A percentile compares a stretch with the other conserved stretches of the same genome.
Evolutionary conservation across 164 flowering plant species (phyloP).

Genomic region (Stephania japonica): DNA sequence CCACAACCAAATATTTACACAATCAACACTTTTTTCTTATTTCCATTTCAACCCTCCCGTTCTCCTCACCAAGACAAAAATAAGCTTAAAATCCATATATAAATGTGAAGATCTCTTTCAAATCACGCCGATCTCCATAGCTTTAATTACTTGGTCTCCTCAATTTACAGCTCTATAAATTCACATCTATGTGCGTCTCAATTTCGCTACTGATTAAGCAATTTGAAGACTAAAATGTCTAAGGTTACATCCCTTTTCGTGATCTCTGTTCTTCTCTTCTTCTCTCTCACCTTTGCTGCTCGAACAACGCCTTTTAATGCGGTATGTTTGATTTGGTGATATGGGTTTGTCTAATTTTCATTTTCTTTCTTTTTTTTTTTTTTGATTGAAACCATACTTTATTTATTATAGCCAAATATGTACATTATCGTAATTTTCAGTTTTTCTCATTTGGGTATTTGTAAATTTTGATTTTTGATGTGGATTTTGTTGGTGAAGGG

Average conservation of each 20-base stretch:
- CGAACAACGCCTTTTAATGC: conserved; percentile 17
- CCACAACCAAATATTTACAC: too few relatives aligned
- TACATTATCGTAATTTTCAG: too few relatives aligned
- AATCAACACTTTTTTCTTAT: not conserved
- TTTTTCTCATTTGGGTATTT: not conserved
- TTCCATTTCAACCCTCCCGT: not conserved
- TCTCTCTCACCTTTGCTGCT: conserved; percentile 22
- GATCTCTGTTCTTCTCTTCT: conserved; percentile 21
- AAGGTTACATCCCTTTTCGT: conserved; percentile 11
- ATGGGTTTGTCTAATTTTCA: not conserved
- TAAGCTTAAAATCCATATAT: not conserved
- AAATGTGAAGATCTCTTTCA: not conserved
- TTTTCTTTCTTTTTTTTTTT: too few relatives aligned
- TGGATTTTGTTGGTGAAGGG: conserved; percentile 11
- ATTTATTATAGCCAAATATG: too few relatives aligned
- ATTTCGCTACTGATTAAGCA: not conserved
- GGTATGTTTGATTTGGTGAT: conserved; percentile 7
- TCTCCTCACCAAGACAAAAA: too few relatives aligned
- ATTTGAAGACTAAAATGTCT: conserved; percentile 12
- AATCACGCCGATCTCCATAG: not conserved
- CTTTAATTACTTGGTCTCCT: not conserved
- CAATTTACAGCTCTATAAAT: conserved; percentile 12
- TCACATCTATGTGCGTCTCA: not conserved
- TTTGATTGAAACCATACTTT: too few relatives aligned
- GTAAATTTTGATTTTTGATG: not conserved